A percentile compares a stretch with the other conserved stretches of the same genome.
Evolutionary conservation across 352 stramenopile genomes (phyloP).

Genomic region (Phytophthora crassamura): DNA sequence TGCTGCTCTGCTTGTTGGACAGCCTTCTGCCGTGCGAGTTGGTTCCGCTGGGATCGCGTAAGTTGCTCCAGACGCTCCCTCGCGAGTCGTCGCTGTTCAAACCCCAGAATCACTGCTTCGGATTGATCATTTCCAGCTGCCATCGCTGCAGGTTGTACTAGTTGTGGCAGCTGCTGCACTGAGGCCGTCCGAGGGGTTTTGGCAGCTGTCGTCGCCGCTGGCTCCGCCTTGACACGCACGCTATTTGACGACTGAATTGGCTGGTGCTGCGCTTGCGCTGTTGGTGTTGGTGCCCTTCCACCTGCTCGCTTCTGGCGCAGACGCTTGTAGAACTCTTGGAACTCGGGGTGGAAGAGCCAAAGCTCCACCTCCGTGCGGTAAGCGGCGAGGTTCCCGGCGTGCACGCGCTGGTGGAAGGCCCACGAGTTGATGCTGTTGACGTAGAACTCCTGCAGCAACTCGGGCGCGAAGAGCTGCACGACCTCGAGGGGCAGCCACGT

Average conservation of each 20-base stretch:
- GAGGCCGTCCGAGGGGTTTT: neutral
- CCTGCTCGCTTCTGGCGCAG: conserved; percentile 37
- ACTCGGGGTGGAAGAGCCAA: conserved; percentile 75
- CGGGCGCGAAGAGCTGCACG: conserved; percentile 45
- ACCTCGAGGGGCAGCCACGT: conserved; percentile 76
- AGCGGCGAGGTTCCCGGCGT: conserved; percentile 37
- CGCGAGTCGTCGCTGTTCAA: conserved; percentile 39
- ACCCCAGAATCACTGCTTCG: conserved; percentile 34
- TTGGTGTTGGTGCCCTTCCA: neutral
- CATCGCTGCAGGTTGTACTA: neutral
- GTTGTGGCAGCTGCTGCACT: neutral
- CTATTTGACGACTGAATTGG: neutral
- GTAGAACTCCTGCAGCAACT: conserved; percentile 78
- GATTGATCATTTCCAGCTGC: conserved; percentile 14
- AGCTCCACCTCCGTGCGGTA: conserved; percentile 76
- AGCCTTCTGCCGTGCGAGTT: conserved; percentile 18
- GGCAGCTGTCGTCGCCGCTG: neutral
- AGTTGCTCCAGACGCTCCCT: conserved; percentile 33
- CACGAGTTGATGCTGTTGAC: conserved; percentile 84
- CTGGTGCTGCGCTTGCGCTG: conserved; percentile 21
- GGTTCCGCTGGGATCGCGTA: conserved; percentile 14
- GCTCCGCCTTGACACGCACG: conserved; percentile 37
- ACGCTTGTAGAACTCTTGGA: conserved; percentile 64
- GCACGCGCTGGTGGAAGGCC: conserved; percentile 57
- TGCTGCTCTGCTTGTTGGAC: conserved; percentile 16